A percentile compares a stretch with the other conserved stretches of the same genome.
These are phyloP conservation scores for Mortierella sp. DNA, from an alignment of 371 early-diverging fungal species.

Conservation along the genomic window DNA sequence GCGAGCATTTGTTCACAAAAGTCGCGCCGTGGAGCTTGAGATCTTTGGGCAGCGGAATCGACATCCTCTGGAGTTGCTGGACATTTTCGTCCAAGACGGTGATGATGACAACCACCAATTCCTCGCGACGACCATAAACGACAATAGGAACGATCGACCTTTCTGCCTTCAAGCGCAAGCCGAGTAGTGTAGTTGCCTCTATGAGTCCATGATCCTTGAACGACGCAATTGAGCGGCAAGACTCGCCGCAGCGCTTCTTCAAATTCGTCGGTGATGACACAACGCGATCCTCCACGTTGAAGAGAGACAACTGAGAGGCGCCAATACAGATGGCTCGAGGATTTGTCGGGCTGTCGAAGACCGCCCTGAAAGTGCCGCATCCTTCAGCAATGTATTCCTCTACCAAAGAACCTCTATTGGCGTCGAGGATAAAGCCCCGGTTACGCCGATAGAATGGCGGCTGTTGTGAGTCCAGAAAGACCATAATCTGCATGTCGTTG, in stretches of 20 bases:
- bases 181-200: not conserved
- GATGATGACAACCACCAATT: not conserved
- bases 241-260: not conserved
- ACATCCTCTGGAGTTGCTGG: not conserved
- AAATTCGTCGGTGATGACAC: not conserved
- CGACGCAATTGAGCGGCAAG: not conserved
- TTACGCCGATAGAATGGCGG: not conserved
- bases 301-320: not conserved
- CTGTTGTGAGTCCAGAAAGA: not conserved
- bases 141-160: not conserved
- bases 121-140: not conserved
- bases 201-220: not conserved
- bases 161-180: not conserved
- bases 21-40: not conserved
- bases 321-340: not conserved
- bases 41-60: not conserved
- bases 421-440: not conserved
- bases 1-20: not conserved
- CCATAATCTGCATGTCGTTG: not conserved
- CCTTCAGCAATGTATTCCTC: not conserved
- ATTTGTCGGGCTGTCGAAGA: not conserved
- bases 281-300: not conserved
- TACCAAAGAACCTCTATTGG: not conserved
- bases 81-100: not conserved
- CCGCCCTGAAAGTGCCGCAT: not conserved